Evolutionary conservation across 2,329 filamentous ascomycete genomes (phyloP), one percentile per base, ranked within the genome.

Genomic region (Pseudogymnoascus sp.): DNA sequence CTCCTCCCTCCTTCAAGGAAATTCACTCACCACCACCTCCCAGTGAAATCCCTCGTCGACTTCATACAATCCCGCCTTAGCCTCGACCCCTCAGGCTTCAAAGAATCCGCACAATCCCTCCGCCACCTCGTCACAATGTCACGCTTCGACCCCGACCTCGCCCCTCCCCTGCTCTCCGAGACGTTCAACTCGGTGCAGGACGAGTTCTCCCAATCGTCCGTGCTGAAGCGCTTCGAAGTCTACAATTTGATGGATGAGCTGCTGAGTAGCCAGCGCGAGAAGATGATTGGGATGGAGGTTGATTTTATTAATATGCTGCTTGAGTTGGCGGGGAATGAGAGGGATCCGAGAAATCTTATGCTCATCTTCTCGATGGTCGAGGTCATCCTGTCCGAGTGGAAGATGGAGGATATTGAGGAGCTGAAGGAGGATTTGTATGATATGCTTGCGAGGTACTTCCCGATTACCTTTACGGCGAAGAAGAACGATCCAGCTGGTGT

Each of bases 381-480:
- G 20, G 43, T 61, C 22, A 5, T 61, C 5, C 28, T 61, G 16
- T 18, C 28, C 6, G 50, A 62, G 20, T 62, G 59, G 61, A 41
- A 62, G 8, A 18, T 58, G 3, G 28, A 50, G 37, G 43, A 62
- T 16, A 58, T 62, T 6, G 28, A 50, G 37, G 4, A 58, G 9
- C 18, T 32, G 4, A 32, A 32, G 14, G 41, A 63, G 9, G 16
- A 62, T 20, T 32, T 61, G 6, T 63, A 54, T 28, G 60, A 63
- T 1, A 16, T 38, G 11, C 34, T 62, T 12, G 16, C 16, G 25
- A 16, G 32, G 2, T 63, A 63, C 39, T 63, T 59, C 18, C 62
- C 62, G 4, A 63, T 63, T 34, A 63, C 47, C 6, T 61, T 62
- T 12, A 18, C 28, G n/a, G 18, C 54, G 16, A 62, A 57, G 39